phyloP scores from a whole-genome alignment of 2,329 filamentous ascomycete species.

The Coleophoma cylindrospora region DNA sequence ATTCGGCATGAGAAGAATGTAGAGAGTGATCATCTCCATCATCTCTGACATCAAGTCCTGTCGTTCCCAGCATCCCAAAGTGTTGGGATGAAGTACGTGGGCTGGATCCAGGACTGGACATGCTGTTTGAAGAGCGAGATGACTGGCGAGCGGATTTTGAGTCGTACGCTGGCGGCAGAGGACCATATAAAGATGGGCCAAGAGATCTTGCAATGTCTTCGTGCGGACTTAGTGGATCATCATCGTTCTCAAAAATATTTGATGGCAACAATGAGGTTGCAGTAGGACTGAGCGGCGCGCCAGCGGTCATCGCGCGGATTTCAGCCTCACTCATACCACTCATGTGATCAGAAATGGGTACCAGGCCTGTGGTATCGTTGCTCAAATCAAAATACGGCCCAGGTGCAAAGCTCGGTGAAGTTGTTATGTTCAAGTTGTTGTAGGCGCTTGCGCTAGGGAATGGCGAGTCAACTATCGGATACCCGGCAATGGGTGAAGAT shows the following conservation, averaged over 20 bases:
- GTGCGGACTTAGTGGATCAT: constrained; percentile 45
- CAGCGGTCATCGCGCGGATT: constrained; percentile 52
- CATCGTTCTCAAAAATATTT: constrained; percentile 56
- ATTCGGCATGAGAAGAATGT: constrained; percentile 20
- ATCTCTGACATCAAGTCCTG: constrained; percentile 16
- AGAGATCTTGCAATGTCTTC: constrained; percentile 17
- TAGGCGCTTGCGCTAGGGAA: constrained; percentile 33
- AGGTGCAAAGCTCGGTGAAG: constrained; percentile 44
- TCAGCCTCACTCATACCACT: constrained; percentile 55
- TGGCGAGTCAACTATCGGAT: constrained; percentile 24
- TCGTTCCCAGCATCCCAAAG: constrained; percentile 42
- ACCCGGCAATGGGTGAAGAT: constrained; percentile 21
- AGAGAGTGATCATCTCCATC: constrained; percentile 21
- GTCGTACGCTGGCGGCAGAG: constrained; percentile 29
- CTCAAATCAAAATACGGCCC: constrained; percentile 37
- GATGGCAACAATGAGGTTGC: constrained; percentile 71
- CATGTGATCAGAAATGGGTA: constrained; percentile 26
- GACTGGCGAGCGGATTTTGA: constrained; percentile 48
- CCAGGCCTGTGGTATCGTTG: constrained; percentile 22
- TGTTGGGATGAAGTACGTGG: constrained; percentile 57
- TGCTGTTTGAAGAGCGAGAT: constrained; percentile 53
- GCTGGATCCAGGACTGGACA: constrained; percentile 54
- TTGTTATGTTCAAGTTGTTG: constrained; percentile 33
- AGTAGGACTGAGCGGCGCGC: constrained; percentile 71
- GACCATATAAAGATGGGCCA: constrained; percentile 27